Conservation (phyloP, 2,329 filamentous ascomycete species). For the Phaeoacremonium minimum region DNA sequence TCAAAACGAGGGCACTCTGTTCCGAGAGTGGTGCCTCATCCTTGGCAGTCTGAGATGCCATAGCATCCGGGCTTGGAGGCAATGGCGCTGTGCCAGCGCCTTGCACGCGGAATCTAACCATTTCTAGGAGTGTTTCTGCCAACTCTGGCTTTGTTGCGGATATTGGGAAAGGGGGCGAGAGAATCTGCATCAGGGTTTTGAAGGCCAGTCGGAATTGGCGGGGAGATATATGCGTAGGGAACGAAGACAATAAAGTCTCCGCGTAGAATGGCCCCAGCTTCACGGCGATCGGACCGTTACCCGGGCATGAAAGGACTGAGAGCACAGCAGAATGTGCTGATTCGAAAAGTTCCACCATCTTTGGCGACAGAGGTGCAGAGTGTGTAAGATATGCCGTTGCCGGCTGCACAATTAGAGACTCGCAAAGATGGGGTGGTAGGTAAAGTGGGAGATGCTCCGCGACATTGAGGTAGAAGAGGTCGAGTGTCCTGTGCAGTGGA, state of each 20-base stretch:
- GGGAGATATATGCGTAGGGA: constrained; percentile 72
- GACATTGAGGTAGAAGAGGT: constrained; percentile 83
- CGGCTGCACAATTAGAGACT: constrained; percentile 69
- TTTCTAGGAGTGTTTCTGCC: constrained; percentile 76
- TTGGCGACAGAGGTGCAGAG: constrained; percentile 34
- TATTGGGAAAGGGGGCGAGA: constrained; percentile 74
- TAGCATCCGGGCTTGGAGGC: constrained; percentile 31
- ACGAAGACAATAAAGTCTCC: constrained; percentile 73
- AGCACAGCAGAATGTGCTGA: constrained; percentile 80
- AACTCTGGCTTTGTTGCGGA: constrained; percentile 70
- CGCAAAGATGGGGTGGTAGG: constrained; percentile 62
- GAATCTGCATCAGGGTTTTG: constrained; percentile 77
- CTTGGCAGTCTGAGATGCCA: constrained; percentile 24
- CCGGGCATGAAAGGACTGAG: constrained; percentile 74
- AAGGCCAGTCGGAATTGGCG: constrained; percentile 88
- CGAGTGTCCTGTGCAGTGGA: constrained; percentile 67
- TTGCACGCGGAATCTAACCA: constrained; percentile 64
- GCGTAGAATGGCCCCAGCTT: constrained; percentile 79
- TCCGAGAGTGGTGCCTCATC: constrained; percentile 51
- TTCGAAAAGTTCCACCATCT: constrained; percentile 67
- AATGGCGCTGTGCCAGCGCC: constrained; percentile 39
- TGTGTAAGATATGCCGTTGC: constrained; percentile 68
- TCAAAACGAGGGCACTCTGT: constrained; percentile 71
- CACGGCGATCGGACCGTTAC: constrained; percentile 67
- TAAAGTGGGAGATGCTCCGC: constrained; percentile 77